Conservation (phyloP, 1,139 yeast species). For the Pichia sp. region DNA sequence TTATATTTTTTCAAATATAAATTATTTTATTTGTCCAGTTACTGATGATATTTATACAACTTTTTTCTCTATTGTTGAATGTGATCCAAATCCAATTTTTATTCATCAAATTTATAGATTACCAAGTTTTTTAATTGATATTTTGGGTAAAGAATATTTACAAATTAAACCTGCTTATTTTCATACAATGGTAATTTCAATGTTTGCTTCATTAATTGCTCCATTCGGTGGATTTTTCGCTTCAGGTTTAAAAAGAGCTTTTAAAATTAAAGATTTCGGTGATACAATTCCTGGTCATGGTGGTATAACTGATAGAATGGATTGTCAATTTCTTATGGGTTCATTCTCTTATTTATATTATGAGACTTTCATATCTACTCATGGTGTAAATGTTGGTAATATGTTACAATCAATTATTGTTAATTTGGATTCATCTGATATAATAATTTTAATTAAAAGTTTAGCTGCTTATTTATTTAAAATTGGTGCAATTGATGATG, state of each 20-base stretch:
- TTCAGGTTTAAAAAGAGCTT: constrained; percentile 94
- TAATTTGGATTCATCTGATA: constrained; percentile 62
- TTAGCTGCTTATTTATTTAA: constrained; percentile 59
- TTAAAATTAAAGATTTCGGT: constrained; percentile 89
- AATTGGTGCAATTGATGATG: constrained; percentile 41
- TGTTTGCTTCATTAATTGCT: constrained; percentile 95
- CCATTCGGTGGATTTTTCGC: constrained; percentile 99
- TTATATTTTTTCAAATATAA: constrained; percentile 54
- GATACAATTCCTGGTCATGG: constrained; percentile 97
- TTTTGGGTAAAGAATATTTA: constrained; percentile 39
- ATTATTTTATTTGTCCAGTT: constrained; percentile 87
- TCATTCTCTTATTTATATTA: constrained; percentile 87
- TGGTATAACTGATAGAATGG: constrained; percentile 95
- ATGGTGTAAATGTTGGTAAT: constrained; percentile 65
- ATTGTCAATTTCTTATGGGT: constrained; percentile 97
- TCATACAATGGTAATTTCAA: constrained; percentile 80
- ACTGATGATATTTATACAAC: constrained; percentile 30
- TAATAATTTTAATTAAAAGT: constrained; percentile 54
- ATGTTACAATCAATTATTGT: constrained; percentile 71
- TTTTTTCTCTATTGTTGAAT: constrained; percentile 55
- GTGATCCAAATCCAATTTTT: constrained; percentile 86
- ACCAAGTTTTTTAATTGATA: constrained; percentile 59
- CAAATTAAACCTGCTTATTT: constrained; percentile 80
- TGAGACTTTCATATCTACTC: constrained; percentile 80
- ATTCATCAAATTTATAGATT: constrained; percentile 69